These are phyloP conservation scores for Pseudoneurospora amorphoporcata DNA, from an alignment of 495 filamentous ascomycete genomes.

Conservation along the genomic window DNA sequence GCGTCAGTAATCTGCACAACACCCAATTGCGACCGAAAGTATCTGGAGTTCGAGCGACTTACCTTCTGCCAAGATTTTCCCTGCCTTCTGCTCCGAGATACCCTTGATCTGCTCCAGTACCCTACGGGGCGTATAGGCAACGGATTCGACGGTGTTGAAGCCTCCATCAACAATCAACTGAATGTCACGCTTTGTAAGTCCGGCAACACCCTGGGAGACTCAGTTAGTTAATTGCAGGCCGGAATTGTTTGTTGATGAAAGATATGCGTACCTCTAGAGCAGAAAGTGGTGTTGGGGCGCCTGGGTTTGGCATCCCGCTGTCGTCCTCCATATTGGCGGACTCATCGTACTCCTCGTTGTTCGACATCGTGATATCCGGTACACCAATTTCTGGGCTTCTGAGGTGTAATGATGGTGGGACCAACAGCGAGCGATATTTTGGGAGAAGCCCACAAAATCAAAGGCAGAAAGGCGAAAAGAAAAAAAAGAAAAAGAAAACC, in stretches of 20 bases:
- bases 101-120: conserved; percentile 89
- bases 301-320: conserved; percentile 58
- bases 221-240: background rate
- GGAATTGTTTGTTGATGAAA: background rate
- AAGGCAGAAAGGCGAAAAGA: background rate
- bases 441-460: background rate
- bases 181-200: conserved; percentile 87
- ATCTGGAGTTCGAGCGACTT: conserved; percentile 3
- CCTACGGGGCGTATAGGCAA: conserved; percentile 88
- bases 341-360: conserved; percentile 33
- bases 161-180: conserved; percentile 86
- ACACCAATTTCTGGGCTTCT: background rate
- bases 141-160: conserved; percentile 86
- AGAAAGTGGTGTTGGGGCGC: conserved; percentile 83
- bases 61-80: conserved; percentile 90
- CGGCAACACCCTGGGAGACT: conserved; percentile 55
- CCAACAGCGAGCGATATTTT: background rate
- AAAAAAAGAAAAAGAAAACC: background rate
- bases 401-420: background rate
- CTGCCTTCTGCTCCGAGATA: conserved; percentile 92
- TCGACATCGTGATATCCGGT: conserved; percentile 15
- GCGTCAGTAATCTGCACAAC: conserved; percentile 1
- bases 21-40: background rate
- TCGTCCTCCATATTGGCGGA: conserved; percentile 30
- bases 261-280: conserved; percentile 63